Evolutionary conservation across 371 early-diverging fungal genomes (phyloP).

Genomic region (Funneliformis caledonium): DNA sequence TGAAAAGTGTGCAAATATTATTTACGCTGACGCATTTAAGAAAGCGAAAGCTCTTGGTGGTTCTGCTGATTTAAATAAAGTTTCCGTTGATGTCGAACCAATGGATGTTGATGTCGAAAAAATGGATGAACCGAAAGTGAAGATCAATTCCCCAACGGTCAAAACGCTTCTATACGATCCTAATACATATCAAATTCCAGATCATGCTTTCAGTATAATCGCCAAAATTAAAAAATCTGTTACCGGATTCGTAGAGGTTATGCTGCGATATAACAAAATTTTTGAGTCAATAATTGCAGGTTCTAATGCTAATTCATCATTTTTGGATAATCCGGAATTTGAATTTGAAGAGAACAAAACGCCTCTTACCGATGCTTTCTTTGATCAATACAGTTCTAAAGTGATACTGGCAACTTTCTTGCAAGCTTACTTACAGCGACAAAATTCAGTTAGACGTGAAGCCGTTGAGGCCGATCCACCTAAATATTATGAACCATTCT

Average conservation of each 20-base stretch:
- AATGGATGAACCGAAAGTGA: neutral
- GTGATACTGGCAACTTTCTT: slow-evolving; percentile 45
- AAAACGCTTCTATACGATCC: slow-evolving; percentile 5
- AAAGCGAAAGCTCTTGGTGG: neutral
- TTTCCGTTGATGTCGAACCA: neutral
- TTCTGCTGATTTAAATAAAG: neutral
- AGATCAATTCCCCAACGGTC: slow-evolving; percentile 1
- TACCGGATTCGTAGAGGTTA: slow-evolving; percentile 43
- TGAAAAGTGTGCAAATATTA: neutral
- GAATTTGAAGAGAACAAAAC: neutral
- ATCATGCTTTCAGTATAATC: slow-evolving; percentile 40
- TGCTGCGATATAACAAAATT: slow-evolving; percentile 41
- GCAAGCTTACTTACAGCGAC: slow-evolving; percentile 48
- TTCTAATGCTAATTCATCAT: slow-evolving; percentile 12
- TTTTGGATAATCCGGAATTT: slow-evolving; percentile 21
- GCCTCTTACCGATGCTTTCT: slow-evolving; percentile 43
- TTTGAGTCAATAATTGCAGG: slow-evolving; percentile 30
- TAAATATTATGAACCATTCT: slow-evolving; percentile 18
- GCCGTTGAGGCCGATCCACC: slow-evolving; percentile 45
- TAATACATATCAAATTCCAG: slow-evolving; percentile 40
- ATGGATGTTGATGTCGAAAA: neutral
- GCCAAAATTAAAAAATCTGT: slow-evolving; percentile 43
- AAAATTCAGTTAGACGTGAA: slow-evolving; percentile 48
- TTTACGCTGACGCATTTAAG: neutral
- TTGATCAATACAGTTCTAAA: slow-evolving; percentile 43